A percentile compares a stretch with the other conserved stretches of the same genome.
phyloP scores from a whole-genome alignment of 2,329 filamentous ascomycete species.

The Herpotrichia juniperi region DNA sequence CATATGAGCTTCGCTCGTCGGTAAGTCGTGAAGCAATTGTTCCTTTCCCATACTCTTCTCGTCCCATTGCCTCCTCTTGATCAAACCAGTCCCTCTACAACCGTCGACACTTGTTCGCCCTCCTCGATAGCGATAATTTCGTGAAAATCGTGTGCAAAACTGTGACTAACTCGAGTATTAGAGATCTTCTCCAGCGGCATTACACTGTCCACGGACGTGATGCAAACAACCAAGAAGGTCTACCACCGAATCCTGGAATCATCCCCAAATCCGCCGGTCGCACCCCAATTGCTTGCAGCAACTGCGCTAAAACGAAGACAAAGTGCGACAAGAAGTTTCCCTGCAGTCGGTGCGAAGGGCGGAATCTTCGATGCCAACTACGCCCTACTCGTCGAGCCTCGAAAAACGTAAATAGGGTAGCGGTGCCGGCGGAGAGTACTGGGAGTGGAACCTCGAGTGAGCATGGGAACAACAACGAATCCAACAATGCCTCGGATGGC shows the following conservation, averaged over 20 bases:
- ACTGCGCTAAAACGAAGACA: slow-evolving; percentile 61
- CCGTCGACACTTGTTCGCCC: not conserved
- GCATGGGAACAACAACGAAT: slow-evolving; percentile 36
- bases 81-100: too few species aligned
- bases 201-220: slow-evolving; percentile 59
- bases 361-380: slow-evolving; percentile 55
- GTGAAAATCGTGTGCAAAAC: not conserved
- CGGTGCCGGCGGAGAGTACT: slow-evolving; percentile 24
- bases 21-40: slow-evolving; percentile 41
- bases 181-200: slow-evolving; percentile 58
- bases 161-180: slow-evolving; percentile 29
- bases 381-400: slow-evolving; percentile 56
- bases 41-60: not conserved
- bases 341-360: slow-evolving; percentile 57
- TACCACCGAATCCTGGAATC: slow-evolving; percentile 56
- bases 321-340: slow-evolving; percentile 62
- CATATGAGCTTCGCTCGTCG: slow-evolving; percentile 61
- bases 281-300: slow-evolving; percentile 60
- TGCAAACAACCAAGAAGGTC: slow-evolving; percentile 55
- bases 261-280: slow-evolving; percentile 59
- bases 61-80: not conserved
- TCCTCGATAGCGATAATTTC: too few species aligned
- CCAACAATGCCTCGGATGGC: slow-evolving; percentile 38
- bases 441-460: slow-evolving; percentile 43
- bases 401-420: slow-evolving; percentile 46